Evolutionary conservation across 2,329 filamentous ascomycete genomes (phyloP).

Genomic region (Teratosphaeria pseudoeucalypti): DNA sequence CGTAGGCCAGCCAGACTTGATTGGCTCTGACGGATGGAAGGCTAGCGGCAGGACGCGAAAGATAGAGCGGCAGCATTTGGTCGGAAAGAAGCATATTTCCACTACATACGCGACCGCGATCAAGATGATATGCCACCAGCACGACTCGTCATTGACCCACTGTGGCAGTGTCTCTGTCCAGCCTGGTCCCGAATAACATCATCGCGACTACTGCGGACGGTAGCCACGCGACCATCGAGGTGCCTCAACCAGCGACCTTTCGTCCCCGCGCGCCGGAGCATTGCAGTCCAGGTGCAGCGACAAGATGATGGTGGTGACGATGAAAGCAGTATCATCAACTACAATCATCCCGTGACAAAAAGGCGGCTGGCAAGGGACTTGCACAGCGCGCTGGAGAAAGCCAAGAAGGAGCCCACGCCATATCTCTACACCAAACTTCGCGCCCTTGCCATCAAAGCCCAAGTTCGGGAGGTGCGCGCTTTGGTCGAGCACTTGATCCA

Average conservation of each 20-base stretch:
- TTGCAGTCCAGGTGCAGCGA: neutral
- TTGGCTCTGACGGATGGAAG: neutral
- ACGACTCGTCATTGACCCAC: conserved; percentile 41
- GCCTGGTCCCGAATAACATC: conserved; percentile 22
- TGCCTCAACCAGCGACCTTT: neutral
- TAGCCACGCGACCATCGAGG: neutral
- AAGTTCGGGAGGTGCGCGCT: conserved; percentile 30
- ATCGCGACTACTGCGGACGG: neutral
- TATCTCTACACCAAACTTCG: conserved; percentile 42
- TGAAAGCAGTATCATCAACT: neutral
- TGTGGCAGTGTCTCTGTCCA: conserved; percentile 56
- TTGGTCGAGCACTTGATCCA: conserved; percentile 51
- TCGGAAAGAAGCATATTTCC: neutral
- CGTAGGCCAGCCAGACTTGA: neutral
- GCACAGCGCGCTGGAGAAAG: neutral
- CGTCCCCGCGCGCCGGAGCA: neutral
- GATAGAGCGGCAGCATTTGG: neutral
- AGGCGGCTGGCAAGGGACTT: neutral
- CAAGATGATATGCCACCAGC: conserved; percentile 23
- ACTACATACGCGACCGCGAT: neutral
- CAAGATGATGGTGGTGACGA: neutral
- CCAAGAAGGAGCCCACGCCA: conserved; percentile 6
- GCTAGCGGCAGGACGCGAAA: neutral
- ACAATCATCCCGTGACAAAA: neutral
- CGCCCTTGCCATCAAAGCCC: conserved; percentile 27